Base-by-base conservation (phyloP, 768 basidiomycete species). In the Mycena leptocephala region DNA sequence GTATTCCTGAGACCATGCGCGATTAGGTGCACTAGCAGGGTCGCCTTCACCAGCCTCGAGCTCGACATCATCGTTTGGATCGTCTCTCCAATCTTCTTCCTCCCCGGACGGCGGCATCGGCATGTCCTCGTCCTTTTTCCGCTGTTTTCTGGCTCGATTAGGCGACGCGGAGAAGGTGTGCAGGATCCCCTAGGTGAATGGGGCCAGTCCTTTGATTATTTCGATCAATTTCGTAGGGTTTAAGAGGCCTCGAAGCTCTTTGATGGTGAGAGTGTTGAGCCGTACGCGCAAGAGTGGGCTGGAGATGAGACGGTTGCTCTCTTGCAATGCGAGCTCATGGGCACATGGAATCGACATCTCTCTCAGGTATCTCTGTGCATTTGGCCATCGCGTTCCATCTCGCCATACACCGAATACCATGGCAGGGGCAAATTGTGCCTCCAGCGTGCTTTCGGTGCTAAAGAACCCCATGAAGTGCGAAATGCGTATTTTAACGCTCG, bases 321-420 rank as follows among this genome's bases (percentile, higher is more conserved):
- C 72, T 33, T 69, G 33, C 3, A 74, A 33, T 3, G 72, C 76
- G 0, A 77, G 58, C 66, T 77, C 72, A 18, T 53, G 51, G 5
- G 71, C 72, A 33, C 70, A 76, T 14, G n/a, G 30, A 13, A 24
- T 46, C 9, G 70, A 35, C 18, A 53, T 35, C 3, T 46, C n/a
- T 30, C 63, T 37, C 4, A 64, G 28, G 4, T 35, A 10, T 37
- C 41, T 26, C 32, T 53, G 65, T 6, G 67, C 33, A 30, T 56
- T 61, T 1, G 62, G 55, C 28, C 32, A 77, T 3, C 66, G 64
- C 0, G 26, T 62, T n/a, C n/a, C n/a, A n/a, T n/a, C n/a, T 7
- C 58, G 71, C 76, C 76, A 77, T 8, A 77, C 46, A n/a, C 51
- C n/a, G 32, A 59, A 77, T 0, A 77, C 11, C 24, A 61, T 37